A percentile compares a stretch with the other conserved stretches of the same genome.
phyloP scores from a whole-genome alignment of 371 early-diverging fungal species.

The Chytridiales sp. region DNA sequence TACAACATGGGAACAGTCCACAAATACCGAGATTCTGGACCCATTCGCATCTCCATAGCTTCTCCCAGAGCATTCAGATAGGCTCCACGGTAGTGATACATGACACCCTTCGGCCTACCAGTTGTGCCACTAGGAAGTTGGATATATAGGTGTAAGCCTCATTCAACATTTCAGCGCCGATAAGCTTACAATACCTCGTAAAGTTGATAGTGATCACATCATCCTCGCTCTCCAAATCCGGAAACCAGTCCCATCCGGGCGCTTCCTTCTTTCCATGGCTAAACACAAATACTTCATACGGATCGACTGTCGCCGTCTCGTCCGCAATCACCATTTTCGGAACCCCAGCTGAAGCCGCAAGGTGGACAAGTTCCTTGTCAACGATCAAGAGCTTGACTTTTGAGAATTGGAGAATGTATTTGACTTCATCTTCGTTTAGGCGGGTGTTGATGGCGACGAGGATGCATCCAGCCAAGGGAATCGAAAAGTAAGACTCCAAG shows the following conservation, averaged over 20 bases:
- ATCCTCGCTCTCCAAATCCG: conserved; percentile 52
- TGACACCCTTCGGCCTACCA: conserved; percentile 62
- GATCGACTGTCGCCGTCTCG: conserved; percentile 34
- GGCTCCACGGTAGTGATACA: conserved; percentile 45
- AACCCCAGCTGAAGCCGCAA: conserved; percentile 15
- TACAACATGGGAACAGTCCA: conserved; percentile 70
- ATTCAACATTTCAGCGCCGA: not conserved
- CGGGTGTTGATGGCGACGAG: conserved; percentile 67
- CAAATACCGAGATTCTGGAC: conserved; percentile 52
- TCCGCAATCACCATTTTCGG: no score
- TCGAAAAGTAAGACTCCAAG: conserved; percentile 1
- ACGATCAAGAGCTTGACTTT: conserved; percentile 56
- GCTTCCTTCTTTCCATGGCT: conserved; percentile 20
- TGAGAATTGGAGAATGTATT: conserved; percentile 60
- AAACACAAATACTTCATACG: conserved; percentile 53
- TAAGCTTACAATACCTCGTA: no score
- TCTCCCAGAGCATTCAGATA: conserved; percentile 57
- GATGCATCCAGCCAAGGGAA: conserved; percentile 62
- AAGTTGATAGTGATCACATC: conserved; percentile 60
- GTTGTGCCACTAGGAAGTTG: conserved; percentile 60
- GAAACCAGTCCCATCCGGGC: conserved; percentile 51
- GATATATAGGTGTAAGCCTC: not conserved
- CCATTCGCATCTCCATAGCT: conserved; percentile 51
- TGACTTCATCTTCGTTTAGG: conserved; percentile 58
- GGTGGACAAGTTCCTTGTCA: conserved; percentile 50